Conservation (phyloP, 2,329 filamentous ascomycete genomes). For the Sporothrix mexicana region DNA sequence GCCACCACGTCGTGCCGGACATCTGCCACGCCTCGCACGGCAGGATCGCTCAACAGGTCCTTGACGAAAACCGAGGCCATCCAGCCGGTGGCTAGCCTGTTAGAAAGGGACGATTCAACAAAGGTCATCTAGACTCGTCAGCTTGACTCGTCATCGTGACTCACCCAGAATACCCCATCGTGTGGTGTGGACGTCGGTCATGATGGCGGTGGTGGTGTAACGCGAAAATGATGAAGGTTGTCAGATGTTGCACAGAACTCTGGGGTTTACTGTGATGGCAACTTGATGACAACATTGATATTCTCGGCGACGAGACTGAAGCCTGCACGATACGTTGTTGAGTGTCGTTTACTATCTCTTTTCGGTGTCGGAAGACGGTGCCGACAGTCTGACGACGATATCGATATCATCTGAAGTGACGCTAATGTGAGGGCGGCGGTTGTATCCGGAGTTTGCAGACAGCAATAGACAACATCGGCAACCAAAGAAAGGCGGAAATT, state of each 20-base stretch:
- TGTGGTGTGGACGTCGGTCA: conserved; percentile 7
- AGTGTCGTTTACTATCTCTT: neutral
- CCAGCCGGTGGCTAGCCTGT: conserved; percentile 1
- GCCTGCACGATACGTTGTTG: neutral
- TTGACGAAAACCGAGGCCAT: conserved; percentile 65
- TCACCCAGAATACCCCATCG: conserved; percentile 64
- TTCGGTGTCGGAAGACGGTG: conserved; percentile 17
- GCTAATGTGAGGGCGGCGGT: conserved; percentile 2
- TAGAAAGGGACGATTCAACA: neutral
- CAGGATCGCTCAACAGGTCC: conserved; percentile 78
- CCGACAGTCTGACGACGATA: neutral
- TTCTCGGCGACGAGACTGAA: neutral
- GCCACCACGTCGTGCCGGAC: conserved; percentile 78
- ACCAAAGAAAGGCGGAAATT: no score
- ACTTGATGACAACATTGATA: neutral
- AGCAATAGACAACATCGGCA: no score
- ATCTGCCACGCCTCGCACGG: conserved; percentile 70
- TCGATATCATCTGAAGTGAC: neutral
- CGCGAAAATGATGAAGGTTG: neutral
- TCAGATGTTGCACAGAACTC: neutral
- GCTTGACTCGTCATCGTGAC: no score
- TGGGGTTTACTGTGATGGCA: neutral
- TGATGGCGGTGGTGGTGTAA: neutral
- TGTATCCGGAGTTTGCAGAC: neutral
- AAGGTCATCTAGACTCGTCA: conserved; percentile 40